phyloP scores from a whole-genome alignment of 352 stramenopile genomes.

The Pythium aristosporum region DNA sequence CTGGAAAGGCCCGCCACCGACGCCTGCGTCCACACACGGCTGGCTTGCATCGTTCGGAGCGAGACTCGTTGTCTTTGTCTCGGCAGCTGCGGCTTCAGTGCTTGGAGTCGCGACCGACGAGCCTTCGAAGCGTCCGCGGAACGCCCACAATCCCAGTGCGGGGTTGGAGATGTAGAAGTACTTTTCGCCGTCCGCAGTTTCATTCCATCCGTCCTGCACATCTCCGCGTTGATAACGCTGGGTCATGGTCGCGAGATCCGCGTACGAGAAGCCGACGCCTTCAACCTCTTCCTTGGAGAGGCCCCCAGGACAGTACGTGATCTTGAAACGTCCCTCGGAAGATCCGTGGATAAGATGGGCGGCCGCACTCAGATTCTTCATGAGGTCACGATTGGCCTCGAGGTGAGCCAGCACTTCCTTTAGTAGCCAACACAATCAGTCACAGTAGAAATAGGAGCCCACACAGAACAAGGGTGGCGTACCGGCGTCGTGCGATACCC shows the following conservation, averaged over 20 bases:
- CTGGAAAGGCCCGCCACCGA: conserved; percentile 75
- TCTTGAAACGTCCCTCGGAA: conserved; percentile 95
- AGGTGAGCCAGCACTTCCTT: conserved; percentile 92
- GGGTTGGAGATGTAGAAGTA: conserved; percentile 98
- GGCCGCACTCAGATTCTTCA: conserved; percentile 93
- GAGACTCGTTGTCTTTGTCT: conserved; percentile 30
- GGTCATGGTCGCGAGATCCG: conserved; percentile 82
- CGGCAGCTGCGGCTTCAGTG: background rate
- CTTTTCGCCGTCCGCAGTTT: conserved; percentile 66
- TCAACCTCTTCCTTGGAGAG: conserved; percentile 94
- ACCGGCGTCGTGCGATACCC: conserved; percentile 95
- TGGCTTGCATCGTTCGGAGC: conserved; percentile 44
- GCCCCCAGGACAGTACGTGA: conserved; percentile 93
- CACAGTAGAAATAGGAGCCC: background rate
- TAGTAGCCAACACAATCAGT: background rate
- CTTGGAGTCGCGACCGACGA: conserved; percentile 29
- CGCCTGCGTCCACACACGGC: conserved; percentile 62
- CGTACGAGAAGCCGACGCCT: conserved; percentile 92
- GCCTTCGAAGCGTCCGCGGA: conserved; percentile 74
- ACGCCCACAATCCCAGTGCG: conserved; percentile 95
- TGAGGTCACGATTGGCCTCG: conserved; percentile 91
- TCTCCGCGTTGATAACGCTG: conserved; percentile 77
- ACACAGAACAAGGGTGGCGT: conserved; percentile 18
- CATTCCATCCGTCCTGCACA: conserved; percentile 94
- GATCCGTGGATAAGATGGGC: conserved; percentile 97